Evolutionary conservation across 2,329 filamentous ascomycete genomes (phyloP).

Genomic region (Seiridium cupressi): DNA sequence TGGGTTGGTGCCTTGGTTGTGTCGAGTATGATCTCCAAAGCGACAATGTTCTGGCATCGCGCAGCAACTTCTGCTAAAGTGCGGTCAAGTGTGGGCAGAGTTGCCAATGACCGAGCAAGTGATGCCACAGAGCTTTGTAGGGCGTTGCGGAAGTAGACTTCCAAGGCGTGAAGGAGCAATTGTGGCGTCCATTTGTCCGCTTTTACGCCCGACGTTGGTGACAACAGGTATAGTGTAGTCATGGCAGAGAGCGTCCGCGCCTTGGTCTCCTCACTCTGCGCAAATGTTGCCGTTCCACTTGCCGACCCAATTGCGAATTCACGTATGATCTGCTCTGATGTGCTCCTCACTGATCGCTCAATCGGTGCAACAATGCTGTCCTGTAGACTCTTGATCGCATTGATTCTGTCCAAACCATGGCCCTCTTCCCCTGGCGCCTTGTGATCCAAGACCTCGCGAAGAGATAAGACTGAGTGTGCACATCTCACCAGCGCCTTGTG

Average conservation of each 20-base stretch:
- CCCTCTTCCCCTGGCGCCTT: conserved; percentile 72
- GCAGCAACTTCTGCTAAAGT: conserved; percentile 78
- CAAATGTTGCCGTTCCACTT: conserved; percentile 52
- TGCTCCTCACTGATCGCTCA: conserved; percentile 70
- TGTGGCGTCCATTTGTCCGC: conserved; percentile 62
- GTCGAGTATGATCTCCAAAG: conserved; percentile 75
- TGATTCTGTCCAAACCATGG: conserved; percentile 70
- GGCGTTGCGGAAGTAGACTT: conserved; percentile 78
- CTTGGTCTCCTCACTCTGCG: conserved; percentile 71
- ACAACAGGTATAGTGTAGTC: conserved; percentile 76
- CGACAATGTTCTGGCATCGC: conserved; percentile 88
- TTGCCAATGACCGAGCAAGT: conserved; percentile 72
- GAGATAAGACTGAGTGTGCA: conserved; percentile 72
- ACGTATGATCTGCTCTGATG: conserved; percentile 75
- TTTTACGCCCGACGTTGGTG: conserved; percentile 56
- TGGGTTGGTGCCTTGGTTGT: conserved; percentile 66
- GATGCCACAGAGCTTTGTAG: conserved; percentile 76
- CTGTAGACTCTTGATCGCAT: conserved; percentile 69
- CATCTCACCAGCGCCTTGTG: conserved; percentile 79
- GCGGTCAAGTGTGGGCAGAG: conserved; percentile 78
- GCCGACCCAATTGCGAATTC: conserved; percentile 73
- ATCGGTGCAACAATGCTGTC: conserved; percentile 68
- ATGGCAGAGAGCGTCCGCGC: conserved; percentile 72
- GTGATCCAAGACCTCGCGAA: conserved; percentile 70
- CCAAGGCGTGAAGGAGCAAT: conserved; percentile 72